Base-by-base conservation (phyloP, 2,329 filamentous ascomycete species). In the Nectriaceae sp. region DNA sequence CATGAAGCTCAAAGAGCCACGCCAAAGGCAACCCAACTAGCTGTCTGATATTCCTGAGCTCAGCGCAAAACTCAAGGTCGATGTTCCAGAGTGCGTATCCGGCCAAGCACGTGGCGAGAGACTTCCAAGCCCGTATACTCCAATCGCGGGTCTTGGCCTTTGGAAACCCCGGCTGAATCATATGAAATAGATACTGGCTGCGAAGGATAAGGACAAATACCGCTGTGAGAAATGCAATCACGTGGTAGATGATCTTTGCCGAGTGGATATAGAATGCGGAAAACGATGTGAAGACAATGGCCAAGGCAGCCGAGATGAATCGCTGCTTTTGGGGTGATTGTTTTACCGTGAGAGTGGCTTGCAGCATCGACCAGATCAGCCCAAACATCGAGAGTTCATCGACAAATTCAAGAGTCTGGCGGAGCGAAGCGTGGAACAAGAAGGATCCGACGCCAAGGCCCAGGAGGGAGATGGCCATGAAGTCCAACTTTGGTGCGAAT, bases 361-460 rank as follows among this genome's bases (percentile, higher is more conserved):
- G 76, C 4, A 83, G 68, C 46, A 83, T 70, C 1, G 77, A 70
- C 50, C 75, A 77, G 19, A 72, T 73, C 4, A 82, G 71, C 11
- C 78, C 64, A 22, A 83, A 72, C 80, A 83, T 83, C 45, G 78
- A 77, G n/a, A 83, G 66, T 56, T 84, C 80, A 55, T 84, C 81
- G 53, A 72, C 73, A 49, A 74, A 75, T 53, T 77, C 70, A 5
- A 73, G 60, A 2, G 60, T 60, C 41, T 74, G 71, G 44, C 67
- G 73, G 16, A 77, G 66, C 6, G 71, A 70, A 24, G 73, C 74
- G 54, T 78, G 75, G 56, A 73, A 78, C 11, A 69, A 42, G 41
- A 71, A 69, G 1, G 75, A 78, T 21, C 64, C 65, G 36, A 75
- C 42, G 44, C 75, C 75, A 26, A 77, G 66, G 5, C 67, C 35